Evolutionary conservation across 768 basidiomycete genomes (phyloP).

Genomic region (Phlebiopsis flavidoalba): DNA sequence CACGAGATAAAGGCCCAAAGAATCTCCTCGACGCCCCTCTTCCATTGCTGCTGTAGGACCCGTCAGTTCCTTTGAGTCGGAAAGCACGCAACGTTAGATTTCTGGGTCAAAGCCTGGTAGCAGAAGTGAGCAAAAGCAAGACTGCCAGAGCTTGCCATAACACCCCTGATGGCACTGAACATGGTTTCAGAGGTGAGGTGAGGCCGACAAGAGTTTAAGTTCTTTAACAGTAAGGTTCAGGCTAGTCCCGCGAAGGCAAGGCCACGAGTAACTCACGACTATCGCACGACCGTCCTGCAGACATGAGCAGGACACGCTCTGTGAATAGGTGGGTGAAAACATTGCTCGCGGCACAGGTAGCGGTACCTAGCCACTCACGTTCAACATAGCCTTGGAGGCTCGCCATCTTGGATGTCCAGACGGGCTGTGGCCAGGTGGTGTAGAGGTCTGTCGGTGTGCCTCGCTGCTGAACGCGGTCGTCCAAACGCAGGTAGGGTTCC

Average conservation of each 20-base stretch:
- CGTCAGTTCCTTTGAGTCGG: slow-evolving; percentile 92
- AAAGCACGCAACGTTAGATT: slow-evolving; percentile 93
- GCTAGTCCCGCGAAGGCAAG: background rate
- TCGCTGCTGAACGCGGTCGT: background rate
- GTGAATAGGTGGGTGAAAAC: slow-evolving; percentile 1
- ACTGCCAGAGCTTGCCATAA: slow-evolving; percentile 84
- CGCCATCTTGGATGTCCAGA: slow-evolving; percentile 48
- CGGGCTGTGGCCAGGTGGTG: background rate
- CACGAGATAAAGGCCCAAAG: slow-evolving; percentile 92
- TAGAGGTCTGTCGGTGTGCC: background rate
- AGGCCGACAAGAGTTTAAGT: background rate
- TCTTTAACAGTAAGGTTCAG: background rate
- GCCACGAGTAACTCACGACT: slow-evolving; percentile 53
- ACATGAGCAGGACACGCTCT: slow-evolving; percentile 90
- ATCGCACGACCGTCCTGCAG: slow-evolving; percentile 96
- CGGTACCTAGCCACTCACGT: slow-evolving; percentile 41
- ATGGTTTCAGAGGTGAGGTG: background rate
- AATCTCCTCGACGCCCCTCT: slow-evolving; percentile 90
- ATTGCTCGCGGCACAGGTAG: background rate
- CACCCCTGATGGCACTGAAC: slow-evolving; percentile 69
- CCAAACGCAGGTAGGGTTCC: background rate
- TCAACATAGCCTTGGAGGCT: slow-evolving; percentile 91
- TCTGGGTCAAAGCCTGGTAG: slow-evolving; percentile 80
- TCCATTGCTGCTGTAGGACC: slow-evolving; percentile 87
- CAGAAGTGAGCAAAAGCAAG: no score